These are phyloP conservation scores for Jasminum sambac DNA, from an alignment of 257 asterid genomes.

Conservation along the genomic window DNA sequence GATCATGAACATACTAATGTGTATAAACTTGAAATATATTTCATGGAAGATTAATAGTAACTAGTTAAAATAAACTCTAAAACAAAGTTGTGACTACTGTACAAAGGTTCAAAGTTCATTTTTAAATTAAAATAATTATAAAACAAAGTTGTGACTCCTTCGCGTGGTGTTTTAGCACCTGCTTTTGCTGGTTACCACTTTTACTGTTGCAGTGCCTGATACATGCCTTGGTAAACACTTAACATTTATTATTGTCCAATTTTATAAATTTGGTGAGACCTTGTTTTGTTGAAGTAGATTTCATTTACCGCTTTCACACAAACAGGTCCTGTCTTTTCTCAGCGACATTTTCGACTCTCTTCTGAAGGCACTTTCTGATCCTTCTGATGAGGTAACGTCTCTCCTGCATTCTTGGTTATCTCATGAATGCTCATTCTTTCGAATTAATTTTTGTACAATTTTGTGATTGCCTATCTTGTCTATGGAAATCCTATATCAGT, in stretches of 20 bases:
- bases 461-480: neutral
- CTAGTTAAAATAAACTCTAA: too few relatives aligned
- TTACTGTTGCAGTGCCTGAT: neutral
- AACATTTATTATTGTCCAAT: constrained; percentile 13
- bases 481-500: neutral
- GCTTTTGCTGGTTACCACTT: neutral
- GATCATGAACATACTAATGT: too few relatives aligned
- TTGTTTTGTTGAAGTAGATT: constrained; percentile 11
- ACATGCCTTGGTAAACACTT: neutral
- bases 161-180: neutral
- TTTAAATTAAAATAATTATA: too few relatives aligned
- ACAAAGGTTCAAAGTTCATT: too few relatives aligned
- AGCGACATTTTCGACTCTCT: constrained; percentile 82
- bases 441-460: neutral
- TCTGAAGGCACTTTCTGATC: constrained; percentile 91
- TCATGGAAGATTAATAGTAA: too few relatives aligned
- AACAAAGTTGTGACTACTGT: too few relatives aligned
- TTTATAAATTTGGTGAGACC: neutral
- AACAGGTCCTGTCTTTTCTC: constrained; percentile 79
- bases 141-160: too few relatives aligned
- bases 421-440: neutral
- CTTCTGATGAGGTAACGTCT: constrained; percentile 91
- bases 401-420: neutral
- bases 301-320: constrained; percentile 7
- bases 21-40: too few relatives aligned